These are phyloP conservation scores for Scutellaria baicalensis DNA, from an alignment of 257 asterid genomes.

Conservation along the genomic window DNA sequence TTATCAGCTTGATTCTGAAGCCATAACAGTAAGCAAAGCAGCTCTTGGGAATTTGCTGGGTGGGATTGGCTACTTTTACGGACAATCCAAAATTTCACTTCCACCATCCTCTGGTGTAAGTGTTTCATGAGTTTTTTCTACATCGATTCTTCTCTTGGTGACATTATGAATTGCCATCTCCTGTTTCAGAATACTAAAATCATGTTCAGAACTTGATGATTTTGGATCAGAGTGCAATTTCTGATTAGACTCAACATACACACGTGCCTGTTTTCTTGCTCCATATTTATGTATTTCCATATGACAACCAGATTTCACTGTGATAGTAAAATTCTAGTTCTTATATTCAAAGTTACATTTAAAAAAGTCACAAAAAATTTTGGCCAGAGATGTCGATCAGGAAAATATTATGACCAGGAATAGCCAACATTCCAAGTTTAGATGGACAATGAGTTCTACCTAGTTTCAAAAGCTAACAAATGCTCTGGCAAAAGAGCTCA, in stretches of 20 bases:
- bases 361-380: not conserved
- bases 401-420: not conserved
- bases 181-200: slow-evolving; percentile 3
- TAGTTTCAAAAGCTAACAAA: not conserved
- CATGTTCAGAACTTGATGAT: not conserved
- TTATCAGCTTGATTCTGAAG: slow-evolving; percentile 60
- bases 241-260: not conserved
- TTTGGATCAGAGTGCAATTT: not conserved
- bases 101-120: slow-evolving; percentile 61
- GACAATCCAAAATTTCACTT: slow-evolving; percentile 82
- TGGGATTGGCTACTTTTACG: slow-evolving; percentile 92
- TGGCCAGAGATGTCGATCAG: not conserved
- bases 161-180: not conserved
- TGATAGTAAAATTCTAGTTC: not conserved
- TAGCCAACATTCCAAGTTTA: not conserved
- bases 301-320: not conserved
- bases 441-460: not conserved
- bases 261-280: not conserved
- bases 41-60: slow-evolving; percentile 91
- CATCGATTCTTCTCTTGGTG: not conserved
- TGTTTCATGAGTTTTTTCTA: slow-evolving; percentile 10
- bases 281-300: not conserved
- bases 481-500: not conserved
- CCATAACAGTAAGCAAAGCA: slow-evolving; percentile 67
- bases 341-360: not conserved